These are phyloP conservation scores for Fragaria iinumae DNA, from an alignment of 306 rosid genomes.

Conservation along the genomic window DNA sequence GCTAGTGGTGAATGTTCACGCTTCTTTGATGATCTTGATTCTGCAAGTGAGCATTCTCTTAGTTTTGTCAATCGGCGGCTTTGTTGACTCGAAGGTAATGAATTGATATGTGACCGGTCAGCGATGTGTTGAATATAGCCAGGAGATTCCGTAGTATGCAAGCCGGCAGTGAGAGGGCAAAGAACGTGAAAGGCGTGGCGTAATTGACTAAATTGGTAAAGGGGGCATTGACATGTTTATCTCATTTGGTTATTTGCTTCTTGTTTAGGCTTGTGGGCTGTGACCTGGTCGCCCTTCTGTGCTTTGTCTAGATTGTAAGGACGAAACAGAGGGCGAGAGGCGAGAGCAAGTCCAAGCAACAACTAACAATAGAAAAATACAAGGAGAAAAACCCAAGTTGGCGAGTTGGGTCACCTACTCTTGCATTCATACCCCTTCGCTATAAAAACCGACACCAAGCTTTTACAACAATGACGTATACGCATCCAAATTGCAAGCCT, in stretches of 20 bases:
- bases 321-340: not conserved
- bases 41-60: no score
- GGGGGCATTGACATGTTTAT: not conserved
- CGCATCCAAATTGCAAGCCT: no score
- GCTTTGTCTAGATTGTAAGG: not conserved
- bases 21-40: no score
- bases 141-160: no score
- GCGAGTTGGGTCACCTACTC: conserved; percentile 3
- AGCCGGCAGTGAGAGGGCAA: not conserved
- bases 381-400: not conserved
- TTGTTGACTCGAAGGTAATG: not conserved
- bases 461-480: not conserved
- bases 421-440: not conserved
- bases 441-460: not conserved
- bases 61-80: not conserved
- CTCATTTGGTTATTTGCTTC: not conserved
- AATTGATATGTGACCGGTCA: not conserved
- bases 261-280: not conserved
- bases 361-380: not conserved
- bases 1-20: no score
- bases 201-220: not conserved
- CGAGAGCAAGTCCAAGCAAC: not conserved
- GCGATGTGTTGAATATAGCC: not conserved
- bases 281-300: not conserved
- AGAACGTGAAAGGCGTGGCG: not conserved